phyloP scores from a whole-genome alignment of 2,329 filamentous ascomycete species.

The Colletotrichum nymphaeae region DNA sequence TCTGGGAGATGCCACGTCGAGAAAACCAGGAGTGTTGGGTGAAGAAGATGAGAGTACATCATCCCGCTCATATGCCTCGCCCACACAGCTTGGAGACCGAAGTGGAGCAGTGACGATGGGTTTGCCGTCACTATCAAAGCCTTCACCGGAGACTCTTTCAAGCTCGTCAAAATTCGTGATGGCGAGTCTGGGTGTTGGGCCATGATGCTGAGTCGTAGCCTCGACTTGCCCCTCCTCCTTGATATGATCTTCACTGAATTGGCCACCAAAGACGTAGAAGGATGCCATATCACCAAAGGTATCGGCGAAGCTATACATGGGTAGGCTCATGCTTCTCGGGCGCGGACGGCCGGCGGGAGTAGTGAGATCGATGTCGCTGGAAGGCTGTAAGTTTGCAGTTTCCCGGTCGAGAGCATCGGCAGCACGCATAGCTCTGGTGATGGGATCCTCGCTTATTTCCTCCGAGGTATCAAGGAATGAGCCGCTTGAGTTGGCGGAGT shows the following conservation, averaged over 20 bases:
- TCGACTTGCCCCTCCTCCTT: not conserved
- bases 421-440: conserved; percentile 66
- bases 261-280: conserved; percentile 60
- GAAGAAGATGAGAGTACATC: conserved; percentile 23
- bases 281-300: conserved; percentile 56
- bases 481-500: conserved; percentile 14
- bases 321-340: conserved; percentile 62
- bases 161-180: conserved; percentile 63
- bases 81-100: conserved; percentile 47
- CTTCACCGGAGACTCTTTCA: conserved; percentile 87
- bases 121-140: conserved; percentile 53
- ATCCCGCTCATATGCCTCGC: conserved; percentile 44
- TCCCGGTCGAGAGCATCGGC: conserved; percentile 68
- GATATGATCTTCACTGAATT: not conserved
- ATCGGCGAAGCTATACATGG: conserved; percentile 57
- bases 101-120: conserved; percentile 34
- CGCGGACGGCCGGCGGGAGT: conserved; percentile 49
- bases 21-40: conserved; percentile 32
- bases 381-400: conserved; percentile 65
- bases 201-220: not conserved
- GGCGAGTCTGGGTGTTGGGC: conserved; percentile 41
- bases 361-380: conserved; percentile 60
- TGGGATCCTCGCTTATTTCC: conserved; percentile 56
- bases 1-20: conserved; percentile 44
- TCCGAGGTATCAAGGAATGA: conserved; percentile 16